Evolutionary conservation across 495 filamentous ascomycete genomes (phyloP), one percentile per base, ranked within the genome.

Genomic region (Neurospora sp.): DNA sequence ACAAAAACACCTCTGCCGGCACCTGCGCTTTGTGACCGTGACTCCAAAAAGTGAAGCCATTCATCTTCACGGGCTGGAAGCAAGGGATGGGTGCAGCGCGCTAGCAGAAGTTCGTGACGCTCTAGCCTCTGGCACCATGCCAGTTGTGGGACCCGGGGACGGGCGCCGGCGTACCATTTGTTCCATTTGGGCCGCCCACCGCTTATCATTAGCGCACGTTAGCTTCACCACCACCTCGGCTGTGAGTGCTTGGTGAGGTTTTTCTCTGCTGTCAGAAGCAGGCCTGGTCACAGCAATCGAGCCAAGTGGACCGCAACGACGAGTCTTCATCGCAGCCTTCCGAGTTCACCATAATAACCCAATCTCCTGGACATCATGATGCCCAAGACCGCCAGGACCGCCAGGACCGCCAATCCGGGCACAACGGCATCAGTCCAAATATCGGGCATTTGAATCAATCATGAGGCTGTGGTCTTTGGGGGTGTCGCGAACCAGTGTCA

Each of bases 11-110:
- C 27, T 66, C 12, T 66, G 27, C 53, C 53, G 27, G 6, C 53
- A 66, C 27, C 53, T 66, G 53, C 53, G 53, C 27, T 66, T 35
- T 16, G 53, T 35, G 27, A 66, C 53, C 7, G 53, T 66, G 53
- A 53, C 8, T 10, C 42, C 42, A n/a, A 46, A 18, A 46, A 8
- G 18, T n/a, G 42, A 46, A n/a, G 42, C 41, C 41, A 48, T 20
- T 22, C 48, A 59, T 66, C 14, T 66, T 66, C 53, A 76, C 44
- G 68, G 71, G 71, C 38, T 73, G 74, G 75, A 77, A 81, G 78
- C 78, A 78, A 78, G 78, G 73, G 77, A 76, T 66, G 75, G 72
- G 72, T 80, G 79, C 79, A 80, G 76, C 76, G 72, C 78, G 77
- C 78, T 80, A 81, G 77, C 75, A 70, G 53, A 74, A 77, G 75